phyloP scores from a whole-genome alignment of 2,329 filamentous ascomycete genomes.

The Paracamarosporium sp. region DNA sequence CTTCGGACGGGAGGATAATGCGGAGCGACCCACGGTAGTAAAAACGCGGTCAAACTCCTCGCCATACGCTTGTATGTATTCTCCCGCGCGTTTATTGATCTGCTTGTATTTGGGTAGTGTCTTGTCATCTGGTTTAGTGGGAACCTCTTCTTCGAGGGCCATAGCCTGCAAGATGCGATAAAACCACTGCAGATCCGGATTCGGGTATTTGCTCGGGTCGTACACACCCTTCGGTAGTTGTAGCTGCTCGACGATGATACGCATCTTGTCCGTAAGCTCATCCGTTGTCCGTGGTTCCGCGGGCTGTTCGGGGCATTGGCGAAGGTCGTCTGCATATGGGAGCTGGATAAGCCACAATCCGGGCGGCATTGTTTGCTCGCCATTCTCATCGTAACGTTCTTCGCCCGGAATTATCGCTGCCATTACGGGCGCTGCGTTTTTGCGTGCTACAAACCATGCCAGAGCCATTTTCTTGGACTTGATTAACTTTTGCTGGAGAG shows the following conservation, averaged over 20 bases:
- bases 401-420: slow-evolving; percentile 82
- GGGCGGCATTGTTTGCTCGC: slow-evolving; percentile 75
- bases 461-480: slow-evolving; percentile 81
- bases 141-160: slow-evolving; percentile 89
- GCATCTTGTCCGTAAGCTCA: slow-evolving; percentile 80
- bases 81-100: slow-evolving; percentile 84
- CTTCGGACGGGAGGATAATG: slow-evolving; percentile 50
- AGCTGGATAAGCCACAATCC: slow-evolving; percentile 89
- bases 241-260: slow-evolving; percentile 80
- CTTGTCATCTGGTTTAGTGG: slow-evolving; percentile 75
- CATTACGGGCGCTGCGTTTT: slow-evolving; percentile 79
- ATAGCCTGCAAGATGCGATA: slow-evolving; percentile 92
- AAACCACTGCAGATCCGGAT: slow-evolving; percentile 94
- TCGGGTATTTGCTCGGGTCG: slow-evolving; percentile 86
- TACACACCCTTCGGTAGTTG: slow-evolving; percentile 87
- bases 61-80: slow-evolving; percentile 80
- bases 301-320: slow-evolving; percentile 71
- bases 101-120: slow-evolving; percentile 85
- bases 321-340: slow-evolving; percentile 88
- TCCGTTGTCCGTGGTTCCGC: slow-evolving; percentile 62
- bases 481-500: slow-evolving; percentile 85
- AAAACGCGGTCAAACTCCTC: slow-evolving; percentile 68
- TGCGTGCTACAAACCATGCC: slow-evolving; percentile 86
- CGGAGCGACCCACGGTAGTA: slow-evolving; percentile 46
- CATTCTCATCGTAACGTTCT: slow-evolving; percentile 67